Percentiles rank a stretch among this genome's conserved stretches.
Conservation (phyloP, 345 rosid species). For the Salix purpurea region DNA sequence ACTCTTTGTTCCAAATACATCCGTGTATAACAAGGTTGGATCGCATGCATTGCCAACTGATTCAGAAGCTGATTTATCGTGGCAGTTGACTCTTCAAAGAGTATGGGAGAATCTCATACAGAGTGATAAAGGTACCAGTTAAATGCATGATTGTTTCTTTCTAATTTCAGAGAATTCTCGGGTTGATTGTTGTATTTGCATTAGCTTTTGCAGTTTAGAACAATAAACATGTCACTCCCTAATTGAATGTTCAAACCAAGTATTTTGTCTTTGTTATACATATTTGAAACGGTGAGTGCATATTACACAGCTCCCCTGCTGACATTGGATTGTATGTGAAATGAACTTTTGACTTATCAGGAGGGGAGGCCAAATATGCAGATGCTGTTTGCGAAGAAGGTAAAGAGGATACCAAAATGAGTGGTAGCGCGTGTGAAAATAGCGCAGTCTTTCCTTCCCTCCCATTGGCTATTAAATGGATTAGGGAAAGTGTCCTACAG, state of each 20-base stretch:
- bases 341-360: conserved; percentile 15
- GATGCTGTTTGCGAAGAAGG: conserved; percentile 45
- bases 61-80: conserved; percentile 54
- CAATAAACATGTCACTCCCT: not conserved
- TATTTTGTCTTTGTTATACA: not conserved
- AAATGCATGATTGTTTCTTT: not conserved
- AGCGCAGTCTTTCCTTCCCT: conserved; percentile 80
- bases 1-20: conserved; percentile 77
- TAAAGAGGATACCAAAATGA: conserved; percentile 40
- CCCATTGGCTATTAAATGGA: conserved; percentile 85
- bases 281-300: not conserved
- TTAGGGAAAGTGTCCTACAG: conserved; percentile 59
- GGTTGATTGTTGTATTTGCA: not conserved
- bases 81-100: conserved; percentile 78
- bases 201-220: not conserved
- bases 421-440: conserved; percentile 44
- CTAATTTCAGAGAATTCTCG: not conserved
- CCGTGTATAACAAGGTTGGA: conserved; percentile 82
- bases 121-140: conserved; percentile 47
- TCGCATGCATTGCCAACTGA: conserved; percentile 43
- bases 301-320: not conserved
- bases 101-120: conserved; percentile 69
- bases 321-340: conserved; percentile 1
- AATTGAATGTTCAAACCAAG: not conserved
- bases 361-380: conserved; percentile 38